Conservation (phyloP, 2,329 filamentous ascomycete genomes). For the Paraphoma sp. region DNA sequence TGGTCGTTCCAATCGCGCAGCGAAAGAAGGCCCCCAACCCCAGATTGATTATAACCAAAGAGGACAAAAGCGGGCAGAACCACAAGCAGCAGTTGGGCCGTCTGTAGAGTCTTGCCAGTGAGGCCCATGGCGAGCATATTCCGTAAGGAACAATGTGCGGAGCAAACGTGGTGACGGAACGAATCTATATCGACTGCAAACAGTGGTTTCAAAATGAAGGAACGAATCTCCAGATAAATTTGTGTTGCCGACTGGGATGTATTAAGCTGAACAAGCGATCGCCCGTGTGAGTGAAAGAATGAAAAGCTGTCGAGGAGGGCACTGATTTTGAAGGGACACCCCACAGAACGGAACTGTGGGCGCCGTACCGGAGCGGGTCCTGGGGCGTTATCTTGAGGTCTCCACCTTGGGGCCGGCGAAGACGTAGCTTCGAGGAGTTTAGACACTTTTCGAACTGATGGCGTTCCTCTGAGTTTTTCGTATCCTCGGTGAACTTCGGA, state of each 20-base stretch:
- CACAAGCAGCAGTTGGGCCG: conserved; percentile 45
- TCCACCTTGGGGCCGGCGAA: conserved; percentile 20
- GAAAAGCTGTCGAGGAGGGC: not conserved
- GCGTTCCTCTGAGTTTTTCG: too few species aligned
- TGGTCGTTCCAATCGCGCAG: conserved; percentile 49
- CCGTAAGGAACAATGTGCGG: not conserved
- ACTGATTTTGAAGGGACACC: conserved; percentile 3
- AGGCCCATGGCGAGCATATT: conserved; percentile 20
- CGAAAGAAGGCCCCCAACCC: conserved; percentile 57
- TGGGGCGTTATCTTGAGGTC: conserved; percentile 7
- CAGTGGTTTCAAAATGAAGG: not conserved
- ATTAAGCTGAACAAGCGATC: too few species aligned
- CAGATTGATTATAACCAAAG: conserved; percentile 61
- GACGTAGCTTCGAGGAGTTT: not conserved
- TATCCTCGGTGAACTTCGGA: too few species aligned
- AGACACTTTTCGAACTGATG: too few species aligned
- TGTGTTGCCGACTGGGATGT: too few species aligned
- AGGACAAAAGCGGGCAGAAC: conserved; percentile 54
- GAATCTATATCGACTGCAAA: not conserved
- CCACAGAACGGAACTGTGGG: conserved; percentile 30
- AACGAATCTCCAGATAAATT: not conserved
- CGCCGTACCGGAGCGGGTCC: conserved; percentile 2
- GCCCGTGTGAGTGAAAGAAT: not conserved
- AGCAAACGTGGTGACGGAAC: not conserved
- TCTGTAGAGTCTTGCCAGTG: conserved; percentile 35